These are phyloP conservation scores for Colletotrichum tanaceti DNA, from an alignment of 2,329 filamentous ascomycete species.

Conservation along the genomic window DNA sequence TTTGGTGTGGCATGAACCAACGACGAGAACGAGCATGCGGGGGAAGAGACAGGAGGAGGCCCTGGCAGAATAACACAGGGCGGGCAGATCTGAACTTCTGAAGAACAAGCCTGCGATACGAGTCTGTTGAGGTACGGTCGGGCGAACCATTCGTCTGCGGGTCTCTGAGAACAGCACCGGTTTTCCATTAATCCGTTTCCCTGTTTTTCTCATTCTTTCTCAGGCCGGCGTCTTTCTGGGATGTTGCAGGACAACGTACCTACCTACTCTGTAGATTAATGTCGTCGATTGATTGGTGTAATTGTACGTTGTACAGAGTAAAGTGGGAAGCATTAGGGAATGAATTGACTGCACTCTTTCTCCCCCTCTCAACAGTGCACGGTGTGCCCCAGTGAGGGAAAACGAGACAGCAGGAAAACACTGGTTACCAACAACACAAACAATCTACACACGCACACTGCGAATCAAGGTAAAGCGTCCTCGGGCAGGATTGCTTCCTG, in stretches of 20 bases:
- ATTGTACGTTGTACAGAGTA: too few relatives aligned
- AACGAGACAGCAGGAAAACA: neutral
- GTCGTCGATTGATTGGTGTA: neutral
- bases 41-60: neutral
- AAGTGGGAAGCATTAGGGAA: neutral
- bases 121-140: neutral
- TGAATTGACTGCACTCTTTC: neutral
- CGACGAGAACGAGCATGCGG: neutral
- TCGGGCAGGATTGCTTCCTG: neutral
- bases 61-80: neutral
- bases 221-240: neutral
- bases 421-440: neutral
- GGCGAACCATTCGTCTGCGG: neutral
- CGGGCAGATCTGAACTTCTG: neutral
- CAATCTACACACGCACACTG: too few relatives aligned
- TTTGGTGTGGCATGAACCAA: neutral
- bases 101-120: neutral
- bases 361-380: neutral
- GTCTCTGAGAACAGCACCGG: neutral
- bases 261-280: too few relatives aligned
- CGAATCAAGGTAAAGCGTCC: too few relatives aligned
- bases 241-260: neutral
- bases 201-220: too few relatives aligned
- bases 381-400: neutral
- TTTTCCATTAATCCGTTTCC: neutral